A percentile compares a stretch with the other conserved stretches of the same genome.
These are phyloP conservation scores for Lupinus albus DNA, from an alignment of 306 rosid species.

Conservation along the genomic window DNA sequence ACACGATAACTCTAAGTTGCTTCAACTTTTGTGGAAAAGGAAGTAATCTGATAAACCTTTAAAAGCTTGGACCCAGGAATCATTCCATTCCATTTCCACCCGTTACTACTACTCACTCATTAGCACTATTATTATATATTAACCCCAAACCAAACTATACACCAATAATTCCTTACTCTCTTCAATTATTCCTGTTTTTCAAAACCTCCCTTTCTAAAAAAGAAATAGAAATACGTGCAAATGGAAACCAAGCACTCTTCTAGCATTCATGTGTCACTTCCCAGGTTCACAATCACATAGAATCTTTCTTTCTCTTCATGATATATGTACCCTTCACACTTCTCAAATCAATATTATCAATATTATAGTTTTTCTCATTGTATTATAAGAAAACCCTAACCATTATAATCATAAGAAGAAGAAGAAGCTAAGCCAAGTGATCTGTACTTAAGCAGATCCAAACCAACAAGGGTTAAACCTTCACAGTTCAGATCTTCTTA, in stretches of 20 bases:
- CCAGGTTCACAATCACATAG: conserved; percentile 15
- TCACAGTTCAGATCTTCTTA: conserved; percentile 2
- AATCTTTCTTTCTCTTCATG: conserved; percentile 31
- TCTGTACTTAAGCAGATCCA: conserved; percentile 38
- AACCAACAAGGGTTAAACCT: not conserved
- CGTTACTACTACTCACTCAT: not conserved
- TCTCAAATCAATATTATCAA: not conserved
- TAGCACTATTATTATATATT: too few relatives aligned
- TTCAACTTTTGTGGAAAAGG: conserved; percentile 47
- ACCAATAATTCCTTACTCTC: too few relatives aligned
- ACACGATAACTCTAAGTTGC: conserved; percentile 48
- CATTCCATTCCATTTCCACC: conserved; percentile 33
- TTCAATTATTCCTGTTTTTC: not conserved
- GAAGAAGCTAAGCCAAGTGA: not conserved
- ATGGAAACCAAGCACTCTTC: conserved; percentile 23
- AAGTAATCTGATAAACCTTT: not conserved
- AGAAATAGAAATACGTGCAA: too few relatives aligned
- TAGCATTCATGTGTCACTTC: conserved; percentile 26
- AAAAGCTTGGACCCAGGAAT: conserved; percentile 17
- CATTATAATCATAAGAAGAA: not conserved
- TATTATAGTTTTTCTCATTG: not conserved
- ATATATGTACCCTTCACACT: conserved; percentile 9
- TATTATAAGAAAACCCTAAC: conserved; percentile 44
- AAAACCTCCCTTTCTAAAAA: not conserved
- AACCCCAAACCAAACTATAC: conserved; percentile 1